These are phyloP conservation scores for Oligophagozyma castellii DNA, from an alignment of 1,139 yeast species.

Conservation along the genomic window DNA sequence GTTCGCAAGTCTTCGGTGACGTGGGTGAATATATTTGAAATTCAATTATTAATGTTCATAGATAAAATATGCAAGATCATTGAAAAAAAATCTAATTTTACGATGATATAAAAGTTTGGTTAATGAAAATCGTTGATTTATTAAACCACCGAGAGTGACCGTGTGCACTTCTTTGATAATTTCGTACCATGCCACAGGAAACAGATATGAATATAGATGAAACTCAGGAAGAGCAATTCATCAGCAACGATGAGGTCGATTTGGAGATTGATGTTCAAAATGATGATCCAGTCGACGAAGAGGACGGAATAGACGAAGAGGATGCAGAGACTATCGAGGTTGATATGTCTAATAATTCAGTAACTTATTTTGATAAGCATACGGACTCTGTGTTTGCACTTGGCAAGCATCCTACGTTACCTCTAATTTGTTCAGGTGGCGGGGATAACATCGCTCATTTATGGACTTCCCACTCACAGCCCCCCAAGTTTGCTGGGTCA, in stretches of 20 bases:
- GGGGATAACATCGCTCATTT: slow-evolving; percentile 78
- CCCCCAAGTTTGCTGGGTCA: slow-evolving; percentile 66
- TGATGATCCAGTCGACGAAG: slow-evolving; percentile 27
- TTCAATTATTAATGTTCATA: no score
- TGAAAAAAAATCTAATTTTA: no score
- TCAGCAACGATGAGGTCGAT: slow-evolving; percentile 44
- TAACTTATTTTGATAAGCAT: slow-evolving; percentile 80
- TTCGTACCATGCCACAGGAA: no score
- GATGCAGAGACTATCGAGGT: slow-evolving; percentile 32
- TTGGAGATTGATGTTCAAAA: slow-evolving; percentile 35
- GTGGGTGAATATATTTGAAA: no score
- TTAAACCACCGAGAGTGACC: no score
- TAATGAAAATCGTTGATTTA: no score
- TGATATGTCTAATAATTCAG: slow-evolving; percentile 80
- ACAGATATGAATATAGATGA: slow-evolving; percentile 1
- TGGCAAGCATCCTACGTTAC: slow-evolving; percentile 67
- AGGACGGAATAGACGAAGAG: slow-evolving; percentile 27
- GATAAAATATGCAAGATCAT: no score
- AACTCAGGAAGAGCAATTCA: slow-evolving; percentile 35
- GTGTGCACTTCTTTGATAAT: no score
- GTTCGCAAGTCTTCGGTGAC: no score
- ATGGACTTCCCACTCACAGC: slow-evolving; percentile 84
- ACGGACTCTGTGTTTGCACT: slow-evolving; percentile 71
- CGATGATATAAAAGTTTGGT: no score
- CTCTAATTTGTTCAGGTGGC: slow-evolving; percentile 80